Conservation (phyloP, 768 basidiomycete genomes). For the Lactifluus echinatus region DNA sequence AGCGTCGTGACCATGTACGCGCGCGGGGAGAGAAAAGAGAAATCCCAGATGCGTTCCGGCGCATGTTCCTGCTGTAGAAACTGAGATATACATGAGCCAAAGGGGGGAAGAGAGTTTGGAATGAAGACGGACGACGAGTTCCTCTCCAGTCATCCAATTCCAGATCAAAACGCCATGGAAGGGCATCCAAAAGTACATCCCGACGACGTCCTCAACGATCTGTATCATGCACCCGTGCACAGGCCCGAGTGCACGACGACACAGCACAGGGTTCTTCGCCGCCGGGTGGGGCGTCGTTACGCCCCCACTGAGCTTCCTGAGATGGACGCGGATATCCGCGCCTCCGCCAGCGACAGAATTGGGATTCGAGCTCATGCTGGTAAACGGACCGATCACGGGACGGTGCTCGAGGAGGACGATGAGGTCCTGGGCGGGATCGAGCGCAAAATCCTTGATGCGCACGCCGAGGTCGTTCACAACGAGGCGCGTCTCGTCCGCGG, state of each 20-base stretch:
- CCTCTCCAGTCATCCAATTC: conserved; percentile 42
- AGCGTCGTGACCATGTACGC: conserved; percentile 36
- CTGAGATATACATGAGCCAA: conserved; percentile 21
- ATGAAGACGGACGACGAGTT: conserved; percentile 36
- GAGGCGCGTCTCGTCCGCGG: conserved; percentile 14
- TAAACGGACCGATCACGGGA: background rate
- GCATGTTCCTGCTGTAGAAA: conserved; percentile 26
- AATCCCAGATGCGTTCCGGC: conserved; percentile 29
- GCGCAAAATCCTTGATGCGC: conserved; percentile 45
- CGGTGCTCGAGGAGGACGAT: conserved; percentile 34
- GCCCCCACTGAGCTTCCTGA: conserved; percentile 35
- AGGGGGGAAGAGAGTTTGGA: background rate
- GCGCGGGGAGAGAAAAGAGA: conserved; percentile 38
- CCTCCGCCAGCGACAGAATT: too few relatives aligned
- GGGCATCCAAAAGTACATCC: conserved; percentile 34
- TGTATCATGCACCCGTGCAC: conserved; percentile 35
- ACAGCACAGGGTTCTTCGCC: conserved; percentile 28
- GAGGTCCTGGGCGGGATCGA: conserved; percentile 59
- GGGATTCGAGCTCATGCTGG: background rate
- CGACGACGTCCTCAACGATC: conserved; percentile 47
- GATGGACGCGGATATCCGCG: conserved; percentile 29
- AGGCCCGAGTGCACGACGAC: conserved; percentile 24
- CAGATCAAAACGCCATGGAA: conserved; percentile 36
- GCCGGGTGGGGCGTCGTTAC: conserved; percentile 33
- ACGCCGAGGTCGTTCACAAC: conserved; percentile 33